These are phyloP conservation scores for Monosporascus sp. DNA, from an alignment of 2,329 filamentous ascomycete species.

Conservation along the genomic window DNA sequence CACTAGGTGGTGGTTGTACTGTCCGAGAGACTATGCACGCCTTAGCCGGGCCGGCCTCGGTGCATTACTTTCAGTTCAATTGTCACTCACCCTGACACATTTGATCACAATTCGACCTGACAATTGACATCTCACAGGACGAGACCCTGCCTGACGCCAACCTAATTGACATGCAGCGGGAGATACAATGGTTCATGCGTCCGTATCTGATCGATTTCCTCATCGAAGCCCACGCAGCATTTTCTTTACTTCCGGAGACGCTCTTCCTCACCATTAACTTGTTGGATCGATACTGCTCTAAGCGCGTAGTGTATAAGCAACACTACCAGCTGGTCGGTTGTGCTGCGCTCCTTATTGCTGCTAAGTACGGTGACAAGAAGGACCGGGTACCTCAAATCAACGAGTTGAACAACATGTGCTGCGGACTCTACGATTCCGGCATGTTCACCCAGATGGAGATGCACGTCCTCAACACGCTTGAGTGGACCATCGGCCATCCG, in stretches of 20 bases:
- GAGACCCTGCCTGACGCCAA: slow-evolving; percentile 93
- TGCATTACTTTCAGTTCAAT: too few species aligned
- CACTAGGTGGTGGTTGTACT: too few species aligned
- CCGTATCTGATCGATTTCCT: slow-evolving; percentile 98
- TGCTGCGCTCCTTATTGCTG: slow-evolving; percentile 89
- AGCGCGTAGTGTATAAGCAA: slow-evolving; percentile 96
- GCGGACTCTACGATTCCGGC: slow-evolving; percentile 93
- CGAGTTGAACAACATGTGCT: slow-evolving; percentile 99
- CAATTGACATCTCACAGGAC: slow-evolving; percentile 39
- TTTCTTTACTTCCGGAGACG: slow-evolving; percentile 88
- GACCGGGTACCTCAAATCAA: slow-evolving; percentile 96
- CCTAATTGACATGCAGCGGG: slow-evolving; percentile 97
- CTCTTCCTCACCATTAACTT: slow-evolving; percentile 96
- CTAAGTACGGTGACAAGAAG: slow-evolving; percentile 99
- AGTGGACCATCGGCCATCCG: slow-evolving; percentile 93
- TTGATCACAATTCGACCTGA: background rate
- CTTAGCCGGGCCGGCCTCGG: too few species aligned
- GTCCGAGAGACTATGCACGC: too few species aligned
- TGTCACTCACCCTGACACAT: background rate
- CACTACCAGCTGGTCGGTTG: slow-evolving; percentile 98
- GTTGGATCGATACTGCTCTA: slow-evolving; percentile 95
- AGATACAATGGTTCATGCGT: slow-evolving; percentile 99
- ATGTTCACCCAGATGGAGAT: slow-evolving; percentile 99
- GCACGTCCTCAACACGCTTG: slow-evolving; percentile 95
- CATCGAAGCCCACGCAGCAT: slow-evolving; percentile 93